Evolutionary conservation across 371 early-diverging fungal species (phyloP), one percentile per base, ranked within the genome.

Genomic region (Mucor saturninus): DNA sequence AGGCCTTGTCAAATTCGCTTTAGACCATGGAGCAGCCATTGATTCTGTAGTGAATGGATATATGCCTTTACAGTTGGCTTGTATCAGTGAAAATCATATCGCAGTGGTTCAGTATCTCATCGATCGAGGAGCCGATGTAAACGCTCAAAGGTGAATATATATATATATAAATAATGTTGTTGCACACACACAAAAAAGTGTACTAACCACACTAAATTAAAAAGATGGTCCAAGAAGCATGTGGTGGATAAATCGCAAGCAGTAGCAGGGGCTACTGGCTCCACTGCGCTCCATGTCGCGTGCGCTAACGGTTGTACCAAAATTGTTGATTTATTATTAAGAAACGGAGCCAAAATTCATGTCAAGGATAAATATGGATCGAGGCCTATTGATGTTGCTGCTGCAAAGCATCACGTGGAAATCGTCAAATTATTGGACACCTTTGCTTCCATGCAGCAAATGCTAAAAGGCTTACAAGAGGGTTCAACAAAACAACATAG

Each of bases 231-330:
- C 9, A 67, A 63, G 38, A 71, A 71, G 21, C 67, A 67, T 26
- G 67, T 67, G 10, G 57, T 53, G 32, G 71, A 71, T 51, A 71
- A 71, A 48, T 71, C 71, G 0, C 67, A 71, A 32, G 71, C 71
- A 40, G 71, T 67, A 15, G 64, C 68, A 14, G 71, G 71, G 9
- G 71, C 71, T 13, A 86, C 80, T 56, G 90, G 90, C 8, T 88
- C 88, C 15, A 90, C 91, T 2, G 87, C 91, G 11, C 64, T 91
- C 26, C 91, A 91, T 65, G 88, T 88, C 75, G 91, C 91, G 4
- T 87, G 88, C 54, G 91, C 91, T 10, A 89, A 89, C 61, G 86
- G 87, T 13, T 86, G 85, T 62, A 61, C 75, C 2, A 75, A 76
- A 38, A 82, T 86, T 31, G 85, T 86, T 0, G 87, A 87, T 52